Evolutionary conservation across 306 rosid species (phyloP).

Genomic region (Citrullus amarus): DNA sequence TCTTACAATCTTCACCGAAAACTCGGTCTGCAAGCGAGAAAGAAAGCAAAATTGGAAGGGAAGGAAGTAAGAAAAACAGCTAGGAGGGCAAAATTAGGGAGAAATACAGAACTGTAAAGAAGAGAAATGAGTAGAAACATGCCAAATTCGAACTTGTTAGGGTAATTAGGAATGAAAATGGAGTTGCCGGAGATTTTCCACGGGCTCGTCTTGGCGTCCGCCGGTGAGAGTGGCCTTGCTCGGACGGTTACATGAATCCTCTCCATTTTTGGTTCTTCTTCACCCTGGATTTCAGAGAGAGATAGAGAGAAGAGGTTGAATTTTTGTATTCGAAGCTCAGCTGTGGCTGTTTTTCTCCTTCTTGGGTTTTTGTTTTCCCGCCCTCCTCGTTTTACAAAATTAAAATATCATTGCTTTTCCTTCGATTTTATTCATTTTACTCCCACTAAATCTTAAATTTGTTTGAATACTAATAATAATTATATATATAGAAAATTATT

Average conservation of each 20-base stretch:
- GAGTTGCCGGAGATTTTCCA: constrained; percentile 73
- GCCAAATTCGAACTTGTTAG: constrained; percentile 77
- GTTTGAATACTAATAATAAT: no score
- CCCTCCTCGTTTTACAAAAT: not conserved
- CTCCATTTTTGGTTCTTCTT: constrained; percentile 36
- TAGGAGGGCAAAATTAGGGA: not conserved
- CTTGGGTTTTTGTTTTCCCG: not conserved
- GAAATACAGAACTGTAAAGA: not conserved
- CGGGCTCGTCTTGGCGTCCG: constrained; percentile 53
- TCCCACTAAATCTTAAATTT: no score
- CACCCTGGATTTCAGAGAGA: not conserved
- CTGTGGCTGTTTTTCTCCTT: not conserved
- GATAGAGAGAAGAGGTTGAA: not conserved
- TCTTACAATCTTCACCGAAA: constrained; percentile 46
- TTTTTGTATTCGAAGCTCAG: not conserved
- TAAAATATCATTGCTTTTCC: no score
- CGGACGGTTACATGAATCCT: constrained; percentile 77
- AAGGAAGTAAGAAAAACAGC: not conserved
- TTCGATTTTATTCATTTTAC: no score
- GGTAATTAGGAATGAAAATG: constrained; percentile 45
- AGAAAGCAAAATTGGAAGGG: not conserved
- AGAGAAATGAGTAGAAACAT: constrained; percentile 2
- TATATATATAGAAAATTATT: no score
- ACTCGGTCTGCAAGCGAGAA: constrained; percentile 38
- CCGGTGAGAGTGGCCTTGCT: constrained; percentile 60